A percentile compares a stretch with the other conserved stretches of the same genome.
These are phyloP conservation scores for Scheffersomyces segobiensis DNA, from an alignment of 1,139 yeast species.

Conservation along the genomic window DNA sequence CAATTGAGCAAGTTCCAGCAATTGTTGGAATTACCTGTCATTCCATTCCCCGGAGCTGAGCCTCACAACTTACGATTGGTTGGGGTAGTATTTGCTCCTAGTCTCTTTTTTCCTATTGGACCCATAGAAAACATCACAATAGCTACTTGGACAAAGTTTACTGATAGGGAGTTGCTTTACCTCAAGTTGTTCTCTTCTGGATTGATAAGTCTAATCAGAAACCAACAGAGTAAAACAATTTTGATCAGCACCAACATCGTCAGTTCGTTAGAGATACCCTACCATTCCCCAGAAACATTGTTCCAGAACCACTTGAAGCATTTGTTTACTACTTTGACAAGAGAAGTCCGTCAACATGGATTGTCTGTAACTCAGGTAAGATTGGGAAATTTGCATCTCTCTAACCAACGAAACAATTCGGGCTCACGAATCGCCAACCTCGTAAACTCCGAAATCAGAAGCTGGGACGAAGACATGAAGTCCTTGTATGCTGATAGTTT, in stretches of 20 bases:
- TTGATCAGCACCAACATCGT: conserved; percentile 45
- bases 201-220: conserved; percentile 55
- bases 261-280: conserved; percentile 44
- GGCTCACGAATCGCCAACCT: conserved; percentile 29
- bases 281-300: conserved; percentile 51
- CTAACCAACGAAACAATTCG: conserved; percentile 29
- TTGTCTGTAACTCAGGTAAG: conserved; percentile 47
- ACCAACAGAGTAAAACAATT: conserved; percentile 44
- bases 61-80: conserved; percentile 54
- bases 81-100: conserved; percentile 65
- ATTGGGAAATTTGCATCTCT: conserved; percentile 48
- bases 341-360: conserved; percentile 44
- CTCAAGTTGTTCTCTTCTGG: conserved; percentile 58
- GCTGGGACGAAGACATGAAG: conserved; percentile 44
- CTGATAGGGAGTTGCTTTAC: conserved; percentile 47
- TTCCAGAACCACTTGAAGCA: conserved; percentile 37
- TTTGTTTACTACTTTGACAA: conserved; percentile 38
- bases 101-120: conserved; percentile 65
- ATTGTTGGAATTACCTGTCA: conserved; percentile 37
- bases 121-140: conserved; percentile 62
- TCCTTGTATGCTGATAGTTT: conserved; percentile 37
- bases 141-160: conserved; percentile 53
- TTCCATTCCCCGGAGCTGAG: conserved; percentile 53
- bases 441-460: conserved; percentile 39
- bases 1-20: conserved; percentile 46